Percentiles rank a stretch among this genome's conserved stretches.
Conservation (phyloP, 2,329 filamentous ascomycete genomes). For the Sarocladium kiliense region DNA sequence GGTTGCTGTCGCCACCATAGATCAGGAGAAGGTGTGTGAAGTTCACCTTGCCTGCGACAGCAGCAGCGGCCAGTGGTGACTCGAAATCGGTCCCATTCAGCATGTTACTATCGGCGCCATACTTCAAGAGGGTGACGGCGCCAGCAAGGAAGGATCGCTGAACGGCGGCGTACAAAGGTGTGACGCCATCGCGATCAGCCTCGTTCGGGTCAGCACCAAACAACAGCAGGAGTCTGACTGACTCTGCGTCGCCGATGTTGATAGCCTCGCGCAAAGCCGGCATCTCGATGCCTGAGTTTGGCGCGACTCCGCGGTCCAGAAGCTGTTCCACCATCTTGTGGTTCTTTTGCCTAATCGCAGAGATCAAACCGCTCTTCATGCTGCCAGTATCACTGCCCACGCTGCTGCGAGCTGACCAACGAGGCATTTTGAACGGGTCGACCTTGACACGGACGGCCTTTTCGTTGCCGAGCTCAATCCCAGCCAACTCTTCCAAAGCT, state of each 20-base stretch:
- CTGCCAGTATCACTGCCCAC: conserved; percentile 36
- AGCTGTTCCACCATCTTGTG: conserved; percentile 52
- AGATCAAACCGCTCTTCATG: conserved; percentile 42
- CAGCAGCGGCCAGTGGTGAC: conserved; percentile 48
- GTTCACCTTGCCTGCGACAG: conserved; percentile 46
- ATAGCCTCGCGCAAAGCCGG: conserved; percentile 50
- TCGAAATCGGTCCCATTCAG: conserved; percentile 44
- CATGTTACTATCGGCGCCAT: conserved; percentile 55
- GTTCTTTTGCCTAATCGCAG: conserved; percentile 52
- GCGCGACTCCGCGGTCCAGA: conserved; percentile 50
- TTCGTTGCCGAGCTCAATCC: conserved; percentile 32
- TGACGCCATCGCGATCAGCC: conserved; percentile 40
- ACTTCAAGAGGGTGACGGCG: conserved; percentile 57
- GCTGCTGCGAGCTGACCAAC: conserved; percentile 44
- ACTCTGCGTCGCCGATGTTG: conserved; percentile 44
- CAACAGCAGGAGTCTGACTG: conserved; percentile 48
- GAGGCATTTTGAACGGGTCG: conserved; percentile 45
- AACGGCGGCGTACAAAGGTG: conserved; percentile 45
- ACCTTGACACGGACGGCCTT: conserved; percentile 45
- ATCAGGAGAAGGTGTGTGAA: conserved; percentile 56
- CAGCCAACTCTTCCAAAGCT: conserved; percentile 26
- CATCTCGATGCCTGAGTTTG: conserved; percentile 40
- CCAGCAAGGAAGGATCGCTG: conserved; percentile 51
- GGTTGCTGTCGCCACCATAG: conserved; percentile 55
- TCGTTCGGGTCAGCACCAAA: conserved; percentile 55